Conservation (phyloP, 768 basidiomycete genomes). For the Sarcodon aspratus region DNA sequence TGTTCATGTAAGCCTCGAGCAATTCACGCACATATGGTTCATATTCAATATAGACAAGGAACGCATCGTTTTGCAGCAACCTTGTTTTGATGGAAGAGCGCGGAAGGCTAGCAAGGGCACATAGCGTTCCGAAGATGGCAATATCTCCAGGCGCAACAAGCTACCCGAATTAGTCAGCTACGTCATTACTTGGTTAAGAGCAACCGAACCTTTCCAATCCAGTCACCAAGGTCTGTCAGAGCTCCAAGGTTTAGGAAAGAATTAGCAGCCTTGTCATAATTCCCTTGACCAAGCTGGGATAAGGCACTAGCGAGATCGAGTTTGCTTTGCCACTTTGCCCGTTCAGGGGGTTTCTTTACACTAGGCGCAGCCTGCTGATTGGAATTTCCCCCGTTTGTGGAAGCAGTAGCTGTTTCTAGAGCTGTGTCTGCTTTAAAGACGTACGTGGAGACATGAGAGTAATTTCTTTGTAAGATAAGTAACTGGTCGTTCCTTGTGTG, state of each 20-base stretch:
- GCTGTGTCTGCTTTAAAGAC: slow-evolving; percentile 94
- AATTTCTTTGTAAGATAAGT: slow-evolving; percentile 78
- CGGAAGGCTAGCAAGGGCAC: slow-evolving; percentile 68
- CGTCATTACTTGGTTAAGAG: neutral
- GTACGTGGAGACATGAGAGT: slow-evolving; percentile 82
- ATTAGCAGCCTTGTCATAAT: slow-evolving; percentile 74
- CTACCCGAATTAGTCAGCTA: slow-evolving; percentile 20
- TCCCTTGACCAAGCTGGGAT: slow-evolving; percentile 56
- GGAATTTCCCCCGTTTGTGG: neutral
- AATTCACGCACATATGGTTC: slow-evolving; percentile 83
- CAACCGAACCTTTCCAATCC: slow-evolving; percentile 53
- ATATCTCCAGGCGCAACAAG: slow-evolving; percentile 76
- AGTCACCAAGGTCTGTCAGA: slow-evolving; percentile 58
- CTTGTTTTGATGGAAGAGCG: slow-evolving; percentile 59
- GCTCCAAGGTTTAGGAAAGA: slow-evolving; percentile 61
- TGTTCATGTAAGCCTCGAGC: slow-evolving; percentile 75
- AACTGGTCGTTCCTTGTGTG: slow-evolving; percentile 32
- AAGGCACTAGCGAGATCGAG: slow-evolving; percentile 77
- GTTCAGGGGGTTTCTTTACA: slow-evolving; percentile 41
- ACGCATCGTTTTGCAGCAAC: slow-evolving; percentile 57
- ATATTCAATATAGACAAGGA: slow-evolving; percentile 72
- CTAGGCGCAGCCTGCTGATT: slow-evolving; percentile 4
- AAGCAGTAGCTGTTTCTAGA: slow-evolving; percentile 42
- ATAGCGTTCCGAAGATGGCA: slow-evolving; percentile 77
- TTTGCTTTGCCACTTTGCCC: slow-evolving; percentile 62